Conservation (phyloP, 495 filamentous ascomycete species). For the Glonium stellatum region DNA sequence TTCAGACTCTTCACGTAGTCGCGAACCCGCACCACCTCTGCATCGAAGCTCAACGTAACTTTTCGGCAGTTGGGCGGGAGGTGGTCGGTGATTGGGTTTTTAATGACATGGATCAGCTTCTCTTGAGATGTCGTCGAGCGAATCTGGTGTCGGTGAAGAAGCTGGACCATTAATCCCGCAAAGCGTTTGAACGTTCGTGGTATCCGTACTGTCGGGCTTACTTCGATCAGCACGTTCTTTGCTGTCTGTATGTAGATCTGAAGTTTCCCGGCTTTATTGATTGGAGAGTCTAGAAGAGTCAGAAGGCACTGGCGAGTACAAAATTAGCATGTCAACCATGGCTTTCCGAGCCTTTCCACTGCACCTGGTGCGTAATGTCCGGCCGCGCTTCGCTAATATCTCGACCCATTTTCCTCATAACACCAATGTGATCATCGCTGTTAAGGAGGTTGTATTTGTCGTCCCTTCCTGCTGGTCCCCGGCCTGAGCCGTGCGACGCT, state of each 20-base stretch:
- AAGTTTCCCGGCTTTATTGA: slow-evolving; percentile 95
- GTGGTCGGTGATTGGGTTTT: slow-evolving; percentile 95
- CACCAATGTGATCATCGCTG: slow-evolving; percentile 97
- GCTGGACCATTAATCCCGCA: slow-evolving; percentile 95
- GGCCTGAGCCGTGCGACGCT: slow-evolving; percentile 62
- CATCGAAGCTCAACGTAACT: slow-evolving; percentile 88
- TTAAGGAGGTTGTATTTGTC: slow-evolving; percentile 96
- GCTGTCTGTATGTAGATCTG: slow-evolving; percentile 98
- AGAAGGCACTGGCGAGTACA: slow-evolving; percentile 70
- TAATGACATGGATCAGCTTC: slow-evolving; percentile 94
- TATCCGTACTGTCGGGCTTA: slow-evolving; percentile 92
- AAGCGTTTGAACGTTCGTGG: slow-evolving; percentile 98
- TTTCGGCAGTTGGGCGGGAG: slow-evolving; percentile 95
- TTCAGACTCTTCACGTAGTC: slow-evolving; percentile 78
- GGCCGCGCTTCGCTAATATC: slow-evolving; percentile 97
- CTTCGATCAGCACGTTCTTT: slow-evolving; percentile 94
- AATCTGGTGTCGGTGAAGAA: slow-evolving; percentile 94
- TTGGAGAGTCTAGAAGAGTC: slow-evolving; percentile 91
- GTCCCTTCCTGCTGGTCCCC: slow-evolving; percentile 54
- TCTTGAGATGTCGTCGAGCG: slow-evolving; percentile 92
- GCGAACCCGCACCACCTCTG: slow-evolving; percentile 73
- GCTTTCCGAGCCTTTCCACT: slow-evolving; percentile 16
- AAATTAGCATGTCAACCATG: slow-evolving; percentile 25
- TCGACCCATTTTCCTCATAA: slow-evolving; percentile 98
- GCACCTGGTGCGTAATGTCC: slow-evolving; percentile 97